Conservation (phyloP, 208 protist genomes). For the Leishmania mexicana region DNA sequence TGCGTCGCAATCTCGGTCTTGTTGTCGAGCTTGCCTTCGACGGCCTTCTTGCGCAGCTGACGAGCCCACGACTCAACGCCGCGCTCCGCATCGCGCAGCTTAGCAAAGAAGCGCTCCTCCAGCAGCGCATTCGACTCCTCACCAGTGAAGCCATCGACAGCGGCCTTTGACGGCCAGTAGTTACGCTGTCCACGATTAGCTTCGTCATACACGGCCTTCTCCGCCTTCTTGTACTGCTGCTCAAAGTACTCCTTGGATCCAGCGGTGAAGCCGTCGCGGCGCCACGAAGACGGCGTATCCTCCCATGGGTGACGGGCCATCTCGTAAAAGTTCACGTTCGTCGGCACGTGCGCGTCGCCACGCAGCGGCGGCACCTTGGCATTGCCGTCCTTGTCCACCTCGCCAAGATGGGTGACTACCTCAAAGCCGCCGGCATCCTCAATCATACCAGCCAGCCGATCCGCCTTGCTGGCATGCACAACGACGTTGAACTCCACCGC, state of each 20-base stretch:
- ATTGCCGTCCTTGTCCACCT: slow-evolving; percentile 56
- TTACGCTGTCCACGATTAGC: slow-evolving; percentile 54
- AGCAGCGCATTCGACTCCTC: slow-evolving; percentile 66
- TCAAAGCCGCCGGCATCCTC: slow-evolving; percentile 85
- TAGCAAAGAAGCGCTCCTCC: slow-evolving; percentile 72
- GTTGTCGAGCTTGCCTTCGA: slow-evolving; percentile 70
- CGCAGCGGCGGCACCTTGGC: slow-evolving; percentile 50
- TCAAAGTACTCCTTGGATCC: slow-evolving; percentile 87
- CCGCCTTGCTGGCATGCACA: slow-evolving; percentile 57
- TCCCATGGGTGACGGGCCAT: slow-evolving; percentile 93
- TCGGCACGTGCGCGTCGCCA: slow-evolving; percentile 78
- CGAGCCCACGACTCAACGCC: slow-evolving; percentile 84
- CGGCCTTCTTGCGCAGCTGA: slow-evolving; percentile 66
- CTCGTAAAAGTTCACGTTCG: slow-evolving; percentile 92
- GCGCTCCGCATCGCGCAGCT: slow-evolving; percentile 55
- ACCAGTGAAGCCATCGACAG: slow-evolving; percentile 49
- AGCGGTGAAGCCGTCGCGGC: slow-evolving; percentile 87
- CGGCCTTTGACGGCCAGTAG: slow-evolving; percentile 85
- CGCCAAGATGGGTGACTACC: slow-evolving; percentile 69
- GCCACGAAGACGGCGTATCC: slow-evolving; percentile 80
- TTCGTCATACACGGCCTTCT: slow-evolving; percentile 81
- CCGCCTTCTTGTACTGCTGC: slow-evolving; percentile 83
- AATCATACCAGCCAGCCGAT: slow-evolving; percentile 76
- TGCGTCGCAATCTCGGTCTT: slow-evolving; percentile 83
- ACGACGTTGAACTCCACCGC: slow-evolving; percentile 56